These are phyloP conservation scores for Hyphodiscus sp. DNA, from an alignment of 2,329 filamentous ascomycete genomes.

Conservation along the genomic window DNA sequence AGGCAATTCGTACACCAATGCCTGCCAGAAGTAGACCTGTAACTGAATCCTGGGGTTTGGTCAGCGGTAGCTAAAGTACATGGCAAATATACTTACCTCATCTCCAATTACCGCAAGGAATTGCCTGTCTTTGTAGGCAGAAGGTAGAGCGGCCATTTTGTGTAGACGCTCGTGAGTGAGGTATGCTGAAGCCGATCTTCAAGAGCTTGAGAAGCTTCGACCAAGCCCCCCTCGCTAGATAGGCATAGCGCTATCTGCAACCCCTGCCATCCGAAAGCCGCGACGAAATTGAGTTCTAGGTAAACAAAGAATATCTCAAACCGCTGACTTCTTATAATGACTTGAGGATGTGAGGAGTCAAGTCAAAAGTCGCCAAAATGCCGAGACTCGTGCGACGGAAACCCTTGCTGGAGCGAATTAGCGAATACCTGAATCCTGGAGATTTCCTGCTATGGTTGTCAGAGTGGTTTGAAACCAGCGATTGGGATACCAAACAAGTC, in stretches of 20 bases:
- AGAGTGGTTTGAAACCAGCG: constrained; percentile 84
- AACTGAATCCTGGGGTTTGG: constrained; percentile 71
- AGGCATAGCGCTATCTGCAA: constrained; percentile 5
- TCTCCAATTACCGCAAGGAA: constrained; percentile 97
- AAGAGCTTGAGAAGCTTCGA: constrained; percentile 5
- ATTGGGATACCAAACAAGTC: constrained; percentile 80
- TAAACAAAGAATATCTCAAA: constrained; percentile 17
- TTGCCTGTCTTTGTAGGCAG: constrained; percentile 75
- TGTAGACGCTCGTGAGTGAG: constrained; percentile 4
- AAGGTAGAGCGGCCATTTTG: constrained; percentile 52
- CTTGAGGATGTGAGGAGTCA: constrained; percentile 32
- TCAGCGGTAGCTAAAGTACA: constrained; percentile 17
- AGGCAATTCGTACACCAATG: constrained; percentile 64
- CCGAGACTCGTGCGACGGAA: constrained; percentile 77
- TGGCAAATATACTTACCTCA: constrained; percentile 52
- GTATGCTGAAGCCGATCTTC: neutral
- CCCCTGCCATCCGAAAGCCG: constrained; percentile 4
- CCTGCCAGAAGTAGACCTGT: constrained; percentile 92
- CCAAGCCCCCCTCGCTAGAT: constrained; percentile 9
- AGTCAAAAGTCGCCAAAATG: constrained; percentile 37
- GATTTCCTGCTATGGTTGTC: constrained; percentile 88
- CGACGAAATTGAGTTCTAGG: neutral
- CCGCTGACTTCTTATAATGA: neutral
- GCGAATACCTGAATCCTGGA: constrained; percentile 73
- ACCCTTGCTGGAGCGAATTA: constrained; percentile 74